phyloP scores from a whole-genome alignment of 768 basidiomycete genomes.

The Pleurotus pulmonarius region DNA sequence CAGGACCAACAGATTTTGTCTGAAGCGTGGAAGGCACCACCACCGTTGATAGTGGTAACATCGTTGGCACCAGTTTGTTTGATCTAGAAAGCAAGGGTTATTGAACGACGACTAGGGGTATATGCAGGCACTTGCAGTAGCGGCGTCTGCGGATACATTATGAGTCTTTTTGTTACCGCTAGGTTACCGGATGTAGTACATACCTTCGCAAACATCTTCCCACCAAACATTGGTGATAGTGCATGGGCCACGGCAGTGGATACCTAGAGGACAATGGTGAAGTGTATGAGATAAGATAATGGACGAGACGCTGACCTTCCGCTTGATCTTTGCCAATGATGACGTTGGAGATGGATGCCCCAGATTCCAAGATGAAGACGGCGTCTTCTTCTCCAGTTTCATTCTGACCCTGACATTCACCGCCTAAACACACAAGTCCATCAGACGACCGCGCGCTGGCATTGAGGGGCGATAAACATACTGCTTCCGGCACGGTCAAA shows the following conservation, averaged over 20 bases:
- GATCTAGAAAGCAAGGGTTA: constrained; percentile 11
- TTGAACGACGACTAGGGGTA: background rate
- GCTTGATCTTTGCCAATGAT: constrained; percentile 25
- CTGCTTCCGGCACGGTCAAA: constrained; percentile 26
- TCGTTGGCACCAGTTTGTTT: constrained; percentile 24
- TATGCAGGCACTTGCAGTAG: constrained; percentile 12
- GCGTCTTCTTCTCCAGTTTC: constrained; percentile 26
- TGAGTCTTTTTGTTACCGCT: background rate
- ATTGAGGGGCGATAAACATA: constrained; percentile 8
- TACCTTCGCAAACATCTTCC: constrained; percentile 28
- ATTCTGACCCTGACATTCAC: constrained; percentile 20
- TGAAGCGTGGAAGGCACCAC: constrained; percentile 21
- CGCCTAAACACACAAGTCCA: constrained; percentile 12
- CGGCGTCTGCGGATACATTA: constrained; percentile 13
- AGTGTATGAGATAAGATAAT: background rate
- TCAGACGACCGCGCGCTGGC: background rate
- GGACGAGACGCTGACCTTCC: constrained; percentile 14
- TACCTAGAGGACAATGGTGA: constrained; percentile 10
- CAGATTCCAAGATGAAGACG: constrained; percentile 23
- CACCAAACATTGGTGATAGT: constrained; percentile 27
- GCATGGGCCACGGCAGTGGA: constrained; percentile 25
- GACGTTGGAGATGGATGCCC: constrained; percentile 24
- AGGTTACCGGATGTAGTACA: background rate
- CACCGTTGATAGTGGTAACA: constrained; percentile 22
- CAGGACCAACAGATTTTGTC: constrained; percentile 17